These are phyloP conservation scores for Pharus latifolius DNA, from an alignment of 176 grass and related monocot species.

Conservation along the genomic window DNA sequence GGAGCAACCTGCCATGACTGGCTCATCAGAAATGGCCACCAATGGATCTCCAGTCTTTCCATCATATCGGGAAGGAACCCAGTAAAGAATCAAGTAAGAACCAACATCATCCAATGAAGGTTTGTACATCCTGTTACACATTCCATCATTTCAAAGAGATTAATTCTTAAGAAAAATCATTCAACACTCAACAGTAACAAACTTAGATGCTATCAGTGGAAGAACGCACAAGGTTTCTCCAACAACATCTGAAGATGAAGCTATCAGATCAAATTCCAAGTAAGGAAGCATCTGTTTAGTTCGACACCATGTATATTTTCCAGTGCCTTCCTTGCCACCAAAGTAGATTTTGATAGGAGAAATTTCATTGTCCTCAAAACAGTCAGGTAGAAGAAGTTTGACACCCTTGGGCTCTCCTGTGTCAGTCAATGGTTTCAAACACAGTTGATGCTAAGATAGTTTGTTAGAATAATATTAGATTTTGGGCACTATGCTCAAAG, in stretches of 20 bases:
- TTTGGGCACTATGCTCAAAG: not conserved
- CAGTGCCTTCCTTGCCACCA: conserved; percentile 81
- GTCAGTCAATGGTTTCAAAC: conserved; percentile 3
- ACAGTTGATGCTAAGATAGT: not conserved
- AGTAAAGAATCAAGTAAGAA: conserved; percentile 63
- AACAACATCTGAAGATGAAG: conserved; percentile 40
- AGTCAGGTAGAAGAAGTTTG: conserved; percentile 59
- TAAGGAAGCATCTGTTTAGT: conserved; percentile 47
- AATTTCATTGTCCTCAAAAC: conserved; percentile 77
- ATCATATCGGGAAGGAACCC: conserved; percentile 84
- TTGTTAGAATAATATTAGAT: not conserved
- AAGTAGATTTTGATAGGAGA: conserved; percentile 77
- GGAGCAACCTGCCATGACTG: conserved; percentile 83
- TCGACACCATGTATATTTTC: conserved; percentile 77
- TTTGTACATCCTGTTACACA: conserved; percentile 65
- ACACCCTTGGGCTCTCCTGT: conserved; percentile 71
- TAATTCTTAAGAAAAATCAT: not conserved
- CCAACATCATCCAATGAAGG: conserved; percentile 70
- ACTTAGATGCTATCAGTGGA: conserved; percentile 2
- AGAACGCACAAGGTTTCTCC: conserved; percentile 63
- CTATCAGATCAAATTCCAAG: conserved; percentile 42
- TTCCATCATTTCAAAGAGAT: conserved; percentile 20
- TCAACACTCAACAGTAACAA: conserved; percentile 19
- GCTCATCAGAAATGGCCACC: conserved; percentile 41
- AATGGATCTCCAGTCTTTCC: conserved; percentile 61